Evolutionary conservation across 208 protist species (phyloP), one percentile per base, ranked within the genome.

Genomic region (Novymonas esmeraldas): DNA sequence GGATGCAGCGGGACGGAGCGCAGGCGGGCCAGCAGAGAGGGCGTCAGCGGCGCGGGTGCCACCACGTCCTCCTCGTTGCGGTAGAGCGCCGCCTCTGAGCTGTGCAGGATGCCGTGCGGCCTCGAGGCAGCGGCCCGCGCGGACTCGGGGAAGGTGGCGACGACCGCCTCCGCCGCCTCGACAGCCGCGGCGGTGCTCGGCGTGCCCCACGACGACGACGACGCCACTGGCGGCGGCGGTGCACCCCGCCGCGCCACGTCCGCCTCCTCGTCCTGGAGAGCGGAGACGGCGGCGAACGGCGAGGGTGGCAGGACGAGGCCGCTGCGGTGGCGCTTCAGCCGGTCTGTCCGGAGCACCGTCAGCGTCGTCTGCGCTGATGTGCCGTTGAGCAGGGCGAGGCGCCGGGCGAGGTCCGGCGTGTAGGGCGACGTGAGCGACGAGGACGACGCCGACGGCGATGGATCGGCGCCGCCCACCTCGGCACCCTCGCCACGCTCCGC

Each of bases 361-460:
- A 63, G n/a, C n/a, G 58, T 42, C 11, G 52, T 20, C 26, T 28
- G 34, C 10, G 41, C 44, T 11, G 69, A 39, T 26, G 60, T 63
- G 31, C 69, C 60, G 36, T 66, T 74, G 22, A 74, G 26, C 28
- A 57, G 51, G 14, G 69, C 52, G 7, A 74, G 60, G 6, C 69
- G 61, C 11, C 45, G 61, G 9, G 34, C 60, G 18, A 67, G 60
- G n/a, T 74, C 60, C 22, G 69, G 54, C 24, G 58, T 74, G 60
- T 58, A 74, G 28, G 69, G 61, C 29, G 69, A 61, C 6, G 59
- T 31, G n/a, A 49, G 51, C 3, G 52, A 6, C 18, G 69, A 67
- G 3, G 60, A 57, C 24, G 58, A 6, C 26, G 38, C 3, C 16
- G 68, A 60, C 11, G 49, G 52, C 11, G 49, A 62, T 9, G n/a